phyloP scores from a whole-genome alignment of 2,329 filamentous ascomycete genomes.

The Neopestalotiopsis sp. region DNA sequence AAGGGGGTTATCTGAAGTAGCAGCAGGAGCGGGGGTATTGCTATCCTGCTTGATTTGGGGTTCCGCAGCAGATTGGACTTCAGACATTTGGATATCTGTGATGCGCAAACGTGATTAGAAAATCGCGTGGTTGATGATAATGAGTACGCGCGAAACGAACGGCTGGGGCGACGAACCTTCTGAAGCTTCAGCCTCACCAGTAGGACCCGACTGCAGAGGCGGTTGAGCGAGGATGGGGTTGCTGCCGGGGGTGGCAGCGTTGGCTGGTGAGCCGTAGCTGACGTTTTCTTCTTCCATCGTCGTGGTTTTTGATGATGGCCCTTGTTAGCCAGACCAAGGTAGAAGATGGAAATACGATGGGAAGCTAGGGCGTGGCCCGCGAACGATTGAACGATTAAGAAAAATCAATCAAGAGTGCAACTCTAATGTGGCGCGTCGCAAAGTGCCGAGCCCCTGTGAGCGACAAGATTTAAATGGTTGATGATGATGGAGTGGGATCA shows the following conservation, averaged over 20 bases:
- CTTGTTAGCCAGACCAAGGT: neutral
- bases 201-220: conserved; percentile 51
- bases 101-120: conserved; percentile 28
- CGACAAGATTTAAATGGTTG: neutral
- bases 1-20: conserved; percentile 65
- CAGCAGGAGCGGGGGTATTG: conserved; percentile 61
- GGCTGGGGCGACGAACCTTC: conserved; percentile 48
- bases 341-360: conserved; percentile 15
- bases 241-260: conserved; percentile 60
- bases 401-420: conserved; percentile 6
- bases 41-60: conserved; percentile 65
- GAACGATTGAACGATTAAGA: neutral
- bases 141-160: neutral
- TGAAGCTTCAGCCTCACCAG: conserved; percentile 40
- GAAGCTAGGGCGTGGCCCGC: neutral
- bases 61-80: conserved; percentile 49
- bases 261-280: conserved; percentile 63
- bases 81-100: conserved; percentile 69
- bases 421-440: conserved; percentile 12
- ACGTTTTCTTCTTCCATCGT: conserved; percentile 65
- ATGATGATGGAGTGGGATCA: conserved; percentile 15
- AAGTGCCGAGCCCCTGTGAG: conserved; percentile 4
- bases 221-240: conserved; percentile 64
- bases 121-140: neutral
- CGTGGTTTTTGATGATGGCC: conserved; percentile 25